A percentile compares a stretch with the other conserved stretches of the same genome.
Conservation (phyloP, 2,329 filamentous ascomycete genomes). For the Mollisiaceae sp. region DNA sequence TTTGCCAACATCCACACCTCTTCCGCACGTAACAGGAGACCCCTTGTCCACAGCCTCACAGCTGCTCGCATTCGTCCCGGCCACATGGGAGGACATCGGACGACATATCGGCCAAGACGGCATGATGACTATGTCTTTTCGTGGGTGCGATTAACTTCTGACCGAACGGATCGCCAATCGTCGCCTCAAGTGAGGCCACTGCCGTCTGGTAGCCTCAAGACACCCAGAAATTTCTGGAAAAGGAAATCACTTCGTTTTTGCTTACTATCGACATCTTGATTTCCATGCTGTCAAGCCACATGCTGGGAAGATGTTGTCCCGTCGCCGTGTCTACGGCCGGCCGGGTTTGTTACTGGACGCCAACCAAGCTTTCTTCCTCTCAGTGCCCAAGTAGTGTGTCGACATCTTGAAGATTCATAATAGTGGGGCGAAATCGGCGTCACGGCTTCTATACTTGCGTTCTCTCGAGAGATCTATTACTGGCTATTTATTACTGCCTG, state of each 20-base stretch:
- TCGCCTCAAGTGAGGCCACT: not conserved
- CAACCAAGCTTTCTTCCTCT: not conserved
- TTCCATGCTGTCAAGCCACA: not conserved
- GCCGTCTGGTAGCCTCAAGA: not conserved
- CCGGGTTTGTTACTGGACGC: not conserved
- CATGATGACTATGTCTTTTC: not conserved
- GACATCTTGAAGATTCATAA: not conserved
- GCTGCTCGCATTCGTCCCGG: not conserved
- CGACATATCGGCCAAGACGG: not conserved
- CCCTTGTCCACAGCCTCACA: not conserved
- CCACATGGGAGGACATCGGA: not conserved
- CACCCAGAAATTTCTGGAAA: not conserved
- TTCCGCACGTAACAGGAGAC: slow-evolving; percentile 8
- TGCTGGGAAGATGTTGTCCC: not conserved
- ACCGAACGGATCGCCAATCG: not conserved
- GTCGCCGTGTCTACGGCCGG: not conserved
- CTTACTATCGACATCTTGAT: not conserved
- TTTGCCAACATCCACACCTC: not conserved
- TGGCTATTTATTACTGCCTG: not conserved
- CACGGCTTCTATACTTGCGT: not conserved
- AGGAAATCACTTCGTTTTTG: not conserved
- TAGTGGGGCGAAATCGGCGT: not conserved
- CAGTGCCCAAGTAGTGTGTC: not conserved
- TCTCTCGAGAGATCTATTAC: not conserved
- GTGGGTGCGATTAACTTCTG: slow-evolving; percentile 4